Evolutionary conservation across 208 protist species (phyloP), one percentile per base, ranked within the genome.

Genomic region (Strigomonas galati): DNA sequence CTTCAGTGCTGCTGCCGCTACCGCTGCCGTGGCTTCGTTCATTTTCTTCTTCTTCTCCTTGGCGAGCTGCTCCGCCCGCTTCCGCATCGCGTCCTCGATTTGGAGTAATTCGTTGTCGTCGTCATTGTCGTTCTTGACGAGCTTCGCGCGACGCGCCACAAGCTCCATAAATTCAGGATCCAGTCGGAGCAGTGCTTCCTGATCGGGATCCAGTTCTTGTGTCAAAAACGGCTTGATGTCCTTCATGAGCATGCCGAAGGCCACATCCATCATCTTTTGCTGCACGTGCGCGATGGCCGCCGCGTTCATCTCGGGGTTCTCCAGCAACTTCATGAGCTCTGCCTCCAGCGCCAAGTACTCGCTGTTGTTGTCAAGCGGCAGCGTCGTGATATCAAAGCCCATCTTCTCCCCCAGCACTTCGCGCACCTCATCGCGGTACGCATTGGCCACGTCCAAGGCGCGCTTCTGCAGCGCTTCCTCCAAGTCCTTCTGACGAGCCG

Each of bases 81-180:
- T 72, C 63, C 85, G 72, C 84, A 91, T 91, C 17, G 37, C 63
- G 26, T 86, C 74, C 69, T 89, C 87, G 19, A 89, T 10, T 48
- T 17, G 10, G 43, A 10, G 43, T 10, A 48, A 17, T 17, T 48
- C 43, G n/a, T n/a, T n/a, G n/a, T n/a, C n/a, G 43, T 48, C 43
- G 43, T 48, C 43, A 19, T 78, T 76, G 68, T 71, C 74, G 49
- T 89, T 90, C 61, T 69, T 74, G 51, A 66, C 71, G n/a, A 82
- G 82, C 69, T 93, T 93, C 1, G 72, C 64, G 37, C 80, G 84
- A n/a, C 71, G 55, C 60, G 74, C 65, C 23, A 63, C 81, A 69
- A 88, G 66, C 28, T 78, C 65, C n/a, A 53, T 61, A 57, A 89
- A 90, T n/a, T 35, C 59, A n/a, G 68, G 31, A 59, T 93, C 81